A percentile compares a stretch with the other conserved stretches of the same genome.
Conservation (phyloP, 2,329 filamentous ascomycete species). For the Rutstroemia sp. region DNA sequence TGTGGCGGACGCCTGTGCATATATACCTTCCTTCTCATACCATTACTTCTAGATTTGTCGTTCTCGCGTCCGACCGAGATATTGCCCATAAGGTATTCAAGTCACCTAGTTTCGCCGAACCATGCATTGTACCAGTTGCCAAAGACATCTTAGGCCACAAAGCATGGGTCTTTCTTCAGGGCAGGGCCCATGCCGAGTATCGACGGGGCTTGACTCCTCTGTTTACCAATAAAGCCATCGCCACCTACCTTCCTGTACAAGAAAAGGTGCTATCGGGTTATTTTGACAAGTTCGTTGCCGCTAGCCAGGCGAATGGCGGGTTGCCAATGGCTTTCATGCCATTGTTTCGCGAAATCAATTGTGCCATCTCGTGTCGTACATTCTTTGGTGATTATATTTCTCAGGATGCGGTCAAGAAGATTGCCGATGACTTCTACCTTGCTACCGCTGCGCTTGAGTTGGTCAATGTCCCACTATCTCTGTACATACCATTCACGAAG, state of each 20-base stretch:
- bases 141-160: slow-evolving; percentile 64
- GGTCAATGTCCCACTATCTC: slow-evolving; percentile 61
- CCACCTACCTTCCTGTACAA: slow-evolving; percentile 66
- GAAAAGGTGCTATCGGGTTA: slow-evolving; percentile 67
- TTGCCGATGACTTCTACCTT: slow-evolving; percentile 72
- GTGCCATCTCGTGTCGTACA: slow-evolving; percentile 68
- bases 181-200: slow-evolving; percentile 69
- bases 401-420: slow-evolving; percentile 62
- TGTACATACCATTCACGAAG: too few species aligned
- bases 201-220: slow-evolving; percentile 67
- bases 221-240: slow-evolving; percentile 35
- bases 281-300: slow-evolving; percentile 58
- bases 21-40: too few species aligned
- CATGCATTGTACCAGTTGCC: slow-evolving; percentile 70
- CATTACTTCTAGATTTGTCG: too few species aligned
- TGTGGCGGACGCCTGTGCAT: too few species aligned
- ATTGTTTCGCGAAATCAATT: slow-evolving; percentile 70
- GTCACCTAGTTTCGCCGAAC: slow-evolving; percentile 65
- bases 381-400: slow-evolving; percentile 77
- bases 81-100: slow-evolving; percentile 37
- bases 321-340: slow-evolving; percentile 62
- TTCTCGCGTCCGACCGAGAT: too few species aligned
- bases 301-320: slow-evolving; percentile 44
- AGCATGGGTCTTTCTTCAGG: slow-evolving; percentile 76
- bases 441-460: slow-evolving; percentile 73